phyloP scores from a whole-genome alignment of 228 moss, liverwort and hornwort species.

The Sphagnum fallax region DNA sequence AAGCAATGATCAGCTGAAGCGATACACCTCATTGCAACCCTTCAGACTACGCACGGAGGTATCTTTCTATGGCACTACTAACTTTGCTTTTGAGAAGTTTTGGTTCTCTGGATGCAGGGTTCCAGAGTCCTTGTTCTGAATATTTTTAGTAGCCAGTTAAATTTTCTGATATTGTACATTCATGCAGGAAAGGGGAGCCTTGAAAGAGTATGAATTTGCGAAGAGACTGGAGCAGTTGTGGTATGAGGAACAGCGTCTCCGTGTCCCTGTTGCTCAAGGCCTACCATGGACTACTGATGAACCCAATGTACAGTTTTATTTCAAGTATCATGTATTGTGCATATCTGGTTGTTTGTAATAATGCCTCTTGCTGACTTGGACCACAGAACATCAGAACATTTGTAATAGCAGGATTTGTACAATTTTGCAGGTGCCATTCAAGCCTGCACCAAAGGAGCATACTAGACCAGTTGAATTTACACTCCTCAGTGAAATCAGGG shows the following conservation, averaged over 20 bases:
- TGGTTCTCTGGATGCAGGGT: too few species aligned
- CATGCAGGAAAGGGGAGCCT: slow-evolving; percentile 75
- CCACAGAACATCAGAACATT: too few species aligned
- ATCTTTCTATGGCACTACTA: not conserved
- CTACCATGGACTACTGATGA: slow-evolving; percentile 94
- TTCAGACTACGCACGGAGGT: slow-evolving; percentile 89
- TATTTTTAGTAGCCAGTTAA: too few species aligned
- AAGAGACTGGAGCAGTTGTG: slow-evolving; percentile 64
- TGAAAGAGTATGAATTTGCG: slow-evolving; percentile 63
- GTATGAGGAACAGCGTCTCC: slow-evolving; percentile 65
- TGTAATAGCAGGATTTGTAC: not conserved
- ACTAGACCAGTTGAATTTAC: slow-evolving; percentile 67
- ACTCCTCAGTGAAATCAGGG: slow-evolving; percentile 64
- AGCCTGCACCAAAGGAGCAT: slow-evolving; percentile 67
- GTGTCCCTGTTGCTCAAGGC: slow-evolving; percentile 84
- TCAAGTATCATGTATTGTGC: too few species aligned
- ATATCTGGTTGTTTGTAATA: too few species aligned
- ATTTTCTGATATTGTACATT: too few species aligned
- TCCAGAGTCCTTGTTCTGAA: too few species aligned
- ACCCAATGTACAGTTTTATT: slow-evolving; percentile 37
- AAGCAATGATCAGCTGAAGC: slow-evolving; percentile 23
- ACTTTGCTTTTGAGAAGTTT: not conserved
- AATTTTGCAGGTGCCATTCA: slow-evolving; percentile 50
- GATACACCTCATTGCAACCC: slow-evolving; percentile 63
- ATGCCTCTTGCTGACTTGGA: too few species aligned